Evolutionary conservation across 495 filamentous ascomycete genomes (phyloP).

Genomic region (Aspergillus indologenus): DNA sequence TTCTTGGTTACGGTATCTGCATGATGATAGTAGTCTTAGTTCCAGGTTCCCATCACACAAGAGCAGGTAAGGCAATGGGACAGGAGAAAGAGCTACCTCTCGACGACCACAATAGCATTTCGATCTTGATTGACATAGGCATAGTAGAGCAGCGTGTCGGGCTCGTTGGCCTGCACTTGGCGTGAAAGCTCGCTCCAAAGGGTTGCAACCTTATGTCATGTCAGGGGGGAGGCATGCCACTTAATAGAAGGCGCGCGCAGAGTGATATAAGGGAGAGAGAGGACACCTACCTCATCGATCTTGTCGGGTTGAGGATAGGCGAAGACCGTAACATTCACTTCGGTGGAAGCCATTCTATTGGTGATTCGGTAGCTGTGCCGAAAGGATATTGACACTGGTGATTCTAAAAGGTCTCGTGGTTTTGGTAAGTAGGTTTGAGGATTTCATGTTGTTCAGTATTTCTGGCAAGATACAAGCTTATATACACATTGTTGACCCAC

Average conservation of each 20-base stretch:
- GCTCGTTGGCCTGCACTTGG: constrained; percentile 31
- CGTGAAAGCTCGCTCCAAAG: constrained; percentile 25
- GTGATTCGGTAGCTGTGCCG: no score
- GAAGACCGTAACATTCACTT: constrained; percentile 30
- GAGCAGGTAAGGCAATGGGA: background rate
- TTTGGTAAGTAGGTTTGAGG: no score
- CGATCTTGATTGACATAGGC: constrained; percentile 25
- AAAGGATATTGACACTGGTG: no score
- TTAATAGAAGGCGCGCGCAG: no score
- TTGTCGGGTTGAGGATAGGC: constrained; percentile 33
- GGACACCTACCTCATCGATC: constrained; percentile 27
- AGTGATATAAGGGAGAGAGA: background rate
- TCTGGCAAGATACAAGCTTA: background rate
- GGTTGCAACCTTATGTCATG: constrained; percentile 17
- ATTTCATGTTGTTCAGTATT: no score
- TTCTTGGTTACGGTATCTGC: constrained; percentile 32
- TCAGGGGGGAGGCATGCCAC: background rate
- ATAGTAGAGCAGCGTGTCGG: constrained; percentile 35
- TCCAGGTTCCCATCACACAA: background rate
- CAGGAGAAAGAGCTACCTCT: constrained; percentile 21
- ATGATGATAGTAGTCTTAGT: background rate
- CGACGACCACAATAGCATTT: constrained; percentile 33
- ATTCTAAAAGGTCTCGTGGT: background rate
- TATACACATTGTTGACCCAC: constrained; percentile 2
- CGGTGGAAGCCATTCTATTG: constrained; percentile 10